Percentiles rank a stretch among this genome's conserved stretches.
These are phyloP conservation scores for Daldinia sp. DNA, from an alignment of 2,329 filamentous ascomycete species.

Conservation along the genomic window DNA sequence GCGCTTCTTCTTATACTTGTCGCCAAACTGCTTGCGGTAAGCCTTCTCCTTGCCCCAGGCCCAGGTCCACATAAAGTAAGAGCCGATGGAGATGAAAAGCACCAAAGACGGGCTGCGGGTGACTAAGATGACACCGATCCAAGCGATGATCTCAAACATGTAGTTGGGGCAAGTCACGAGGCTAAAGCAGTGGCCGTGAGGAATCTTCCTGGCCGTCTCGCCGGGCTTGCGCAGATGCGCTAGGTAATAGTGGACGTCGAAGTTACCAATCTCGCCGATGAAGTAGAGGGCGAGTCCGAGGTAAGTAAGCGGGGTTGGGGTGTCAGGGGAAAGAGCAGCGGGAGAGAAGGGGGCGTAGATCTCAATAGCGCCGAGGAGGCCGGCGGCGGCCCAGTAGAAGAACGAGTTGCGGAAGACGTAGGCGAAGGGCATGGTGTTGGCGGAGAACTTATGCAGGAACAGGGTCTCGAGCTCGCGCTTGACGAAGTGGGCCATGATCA, in stretches of 20 bases:
- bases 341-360: conserved; percentile 80
- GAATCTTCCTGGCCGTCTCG: conserved; percentile 87
- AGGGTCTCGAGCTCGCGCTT: conserved; percentile 96
- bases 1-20: conserved; percentile 95
- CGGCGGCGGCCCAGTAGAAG: conserved; percentile 91
- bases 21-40: conserved; percentile 89
- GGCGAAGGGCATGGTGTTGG: conserved; percentile 87
- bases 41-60: conserved; percentile 90
- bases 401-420: conserved; percentile 96
- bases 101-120: conserved; percentile 81
- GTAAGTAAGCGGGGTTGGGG: conserved; percentile 63
- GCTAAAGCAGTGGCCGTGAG: conserved; percentile 82
- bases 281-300: conserved; percentile 75
- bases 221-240: conserved; percentile 79
- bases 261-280: conserved; percentile 82
- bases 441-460: conserved; percentile 94
- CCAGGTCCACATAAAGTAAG: conserved; percentile 85
- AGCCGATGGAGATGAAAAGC: conserved; percentile 78
- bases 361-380: conserved; percentile 82
- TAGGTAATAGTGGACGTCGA: conserved; percentile 80
- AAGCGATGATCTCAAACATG: conserved; percentile 88
- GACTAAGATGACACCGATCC: conserved; percentile 82
- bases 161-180: conserved; percentile 97
- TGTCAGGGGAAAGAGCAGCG: conserved; percentile 61
- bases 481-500: conserved; percentile 84